Base-by-base conservation (phyloP, 345 rosid species). In the Euphorbia pulcherrima region DNA sequence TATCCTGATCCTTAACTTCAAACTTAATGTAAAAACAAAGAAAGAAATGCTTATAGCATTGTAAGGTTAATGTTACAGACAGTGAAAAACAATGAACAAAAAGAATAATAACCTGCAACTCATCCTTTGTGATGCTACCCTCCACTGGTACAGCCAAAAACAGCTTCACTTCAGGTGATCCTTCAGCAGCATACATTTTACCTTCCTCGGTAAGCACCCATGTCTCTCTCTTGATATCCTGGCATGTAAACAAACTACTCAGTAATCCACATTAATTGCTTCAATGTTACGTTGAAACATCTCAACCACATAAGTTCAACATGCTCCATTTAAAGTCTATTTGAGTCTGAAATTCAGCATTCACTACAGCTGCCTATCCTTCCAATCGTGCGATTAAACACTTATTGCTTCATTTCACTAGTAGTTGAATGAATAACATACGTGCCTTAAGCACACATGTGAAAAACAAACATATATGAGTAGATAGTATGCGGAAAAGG, bases 161-260 rank as follows among this genome's bases (percentile, higher is more conserved):
- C 41, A 94, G 81, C 35, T 86, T 96, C 18, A 84, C 82, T 71
- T 93, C 99, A 2, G 99, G 97, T 0, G 99, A 86, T 24, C 97
- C 97, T 66, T 79, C 81, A 0, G 72, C 84, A 2, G 90, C 87
- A 74, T 93, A 93, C 37, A 73, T 85, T 52, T 80, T 80, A 5
- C 97, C 98, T 71, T 93, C 98, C 27, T 81, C 91, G 0, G 99
- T 90, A 61, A 93, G 88, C 7, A 87, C 84, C 93, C 90, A 86
- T 26, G 75, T 69, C 69, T 89, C 96, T 66, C 77, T 81, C 83
- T 85, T 94, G 10, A 86, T 80, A 60, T 90, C 95, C 92, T 92
- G 81, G 44, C 27, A 61, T n/a, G 20, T 26, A 47, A 23, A 5
- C 44, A 62, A 53, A 21, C 50, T 9, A 62, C 48, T 12, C 53